phyloP scores from a whole-genome alignment of 2,329 filamentous ascomycete genomes.

The Penicillium paneum region DNA sequence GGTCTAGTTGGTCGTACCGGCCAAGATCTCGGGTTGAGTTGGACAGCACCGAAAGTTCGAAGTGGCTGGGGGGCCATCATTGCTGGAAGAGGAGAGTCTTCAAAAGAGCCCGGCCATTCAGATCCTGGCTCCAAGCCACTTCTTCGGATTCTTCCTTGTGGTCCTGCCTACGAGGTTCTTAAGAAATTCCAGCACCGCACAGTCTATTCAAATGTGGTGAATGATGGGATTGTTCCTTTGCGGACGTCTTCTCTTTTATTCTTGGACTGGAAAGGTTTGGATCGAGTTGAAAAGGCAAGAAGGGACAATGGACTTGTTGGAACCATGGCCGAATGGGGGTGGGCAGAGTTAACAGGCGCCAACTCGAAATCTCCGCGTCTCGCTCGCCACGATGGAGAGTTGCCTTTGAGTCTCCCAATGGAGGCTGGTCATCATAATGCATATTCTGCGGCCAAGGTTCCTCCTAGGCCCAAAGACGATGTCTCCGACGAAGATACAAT shows the following conservation, averaged over 20 bases:
- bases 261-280: conserved; percentile 91
- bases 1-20: conserved; percentile 94
- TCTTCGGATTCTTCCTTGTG: conserved; percentile 82
- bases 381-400: conserved; percentile 26
- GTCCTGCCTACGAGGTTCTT: conserved; percentile 81
- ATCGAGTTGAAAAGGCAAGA: conserved; percentile 88
- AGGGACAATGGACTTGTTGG: conserved; percentile 89
- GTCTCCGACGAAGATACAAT: conserved; percentile 1
- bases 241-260: conserved; percentile 96
- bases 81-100: conserved; percentile 65
- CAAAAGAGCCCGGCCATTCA: conserved; percentile 53
- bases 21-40: conserved; percentile 90
- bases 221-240: conserved; percentile 92
- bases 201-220: conserved; percentile 94
- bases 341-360: conserved; percentile 80
- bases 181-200: conserved; percentile 88
- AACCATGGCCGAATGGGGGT: conserved; percentile 89
- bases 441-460: conserved; percentile 15
- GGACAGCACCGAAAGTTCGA: conserved; percentile 80
- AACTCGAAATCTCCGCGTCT: conserved; percentile 57
- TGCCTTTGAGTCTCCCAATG: conserved; percentile 15
- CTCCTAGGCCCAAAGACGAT: conserved; percentile 12
- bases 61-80: conserved; percentile 89
- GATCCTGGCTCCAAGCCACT: conserved; percentile 85
- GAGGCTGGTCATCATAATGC: not conserved